Evolutionary conservation across 2,329 filamentous ascomycete species (phyloP), one percentile per base, ranked within the genome.

Genomic region (Cercospora nicotianae): DNA sequence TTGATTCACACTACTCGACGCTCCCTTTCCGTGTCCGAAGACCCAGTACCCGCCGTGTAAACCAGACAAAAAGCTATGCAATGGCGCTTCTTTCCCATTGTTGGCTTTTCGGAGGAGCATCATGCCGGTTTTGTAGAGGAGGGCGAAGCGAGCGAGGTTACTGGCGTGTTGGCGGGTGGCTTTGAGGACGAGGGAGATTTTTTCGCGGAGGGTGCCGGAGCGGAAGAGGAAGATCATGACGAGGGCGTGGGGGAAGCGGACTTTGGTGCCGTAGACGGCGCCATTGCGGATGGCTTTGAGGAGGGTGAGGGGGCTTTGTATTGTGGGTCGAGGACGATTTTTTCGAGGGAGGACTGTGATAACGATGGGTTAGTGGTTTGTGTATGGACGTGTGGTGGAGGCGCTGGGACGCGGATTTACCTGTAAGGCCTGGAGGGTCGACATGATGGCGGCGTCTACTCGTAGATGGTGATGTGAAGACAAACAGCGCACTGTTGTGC

Each of bases 201-300:
- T 98, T 79, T 96, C 88, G 65, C 89, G 89, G 75, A 97, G 80
- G 60, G 83, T 87, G 82, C 94, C 95, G 9, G 91, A 93, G 74
- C 95, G 92, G 84, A 99, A 99, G 73, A 99, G 88, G 75, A 98
- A 91, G 73, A 97, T 93, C 94, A 99, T 99, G 62, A 99, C 95
- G 74, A 99, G 87, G 69, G 95, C 95, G 83, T 99, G 95, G 72
- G 95, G 95, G 83, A 99, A 98, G 72, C 95, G 94, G 80, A 99
- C 93, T 87, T 98, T 98, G 75, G 92, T 89, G 69, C 95, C 95
- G 82, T 99, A 99, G 71, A 99, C 93, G 72, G 94, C 90, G 80
- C 95, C 95, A 88, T 98, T 99, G 81, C 95, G 93, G 73, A 95
- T 91, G 76, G 89, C 93, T 86, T 99, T 99, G 80, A 97, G 80